These are phyloP conservation scores for Vaccinium corymbosum DNA, from an alignment of 148 eudicot genomes.

Conservation along the genomic window DNA sequence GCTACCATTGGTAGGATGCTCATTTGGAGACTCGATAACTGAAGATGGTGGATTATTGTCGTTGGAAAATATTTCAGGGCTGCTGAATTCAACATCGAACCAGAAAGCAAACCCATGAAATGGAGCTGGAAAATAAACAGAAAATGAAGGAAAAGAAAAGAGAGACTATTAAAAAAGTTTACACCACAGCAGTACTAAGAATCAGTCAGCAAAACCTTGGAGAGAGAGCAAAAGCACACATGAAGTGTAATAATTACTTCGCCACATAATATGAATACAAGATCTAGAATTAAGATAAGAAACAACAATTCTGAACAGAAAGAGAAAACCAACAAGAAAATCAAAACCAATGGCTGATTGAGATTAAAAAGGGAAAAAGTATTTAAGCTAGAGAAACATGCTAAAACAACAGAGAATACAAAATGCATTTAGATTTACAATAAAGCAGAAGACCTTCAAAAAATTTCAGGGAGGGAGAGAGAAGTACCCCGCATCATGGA, in stretches of 20 bases:
- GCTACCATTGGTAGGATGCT: conserved; percentile 32
- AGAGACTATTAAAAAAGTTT: not conserved
- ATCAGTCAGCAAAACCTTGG: not conserved
- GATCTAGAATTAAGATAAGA: not conserved
- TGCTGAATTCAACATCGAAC: conserved; percentile 91
- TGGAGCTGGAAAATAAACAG: conserved; percentile 51
- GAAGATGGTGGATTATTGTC: conserved; percentile 34
- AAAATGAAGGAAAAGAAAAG: not conserved
- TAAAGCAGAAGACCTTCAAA: not conserved
- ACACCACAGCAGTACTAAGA: not conserved
- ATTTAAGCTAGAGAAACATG: not conserved
- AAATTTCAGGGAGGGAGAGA: not conserved
- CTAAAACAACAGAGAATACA: not conserved
- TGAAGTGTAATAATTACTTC: not conserved
- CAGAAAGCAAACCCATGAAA: conserved; percentile 98
- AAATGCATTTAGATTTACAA: not conserved
- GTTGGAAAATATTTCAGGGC: conserved; percentile 30
- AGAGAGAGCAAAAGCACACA: not conserved
- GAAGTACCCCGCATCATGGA: conserved; percentile 97
- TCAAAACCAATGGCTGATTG: not conserved
- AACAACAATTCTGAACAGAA: too few relatives aligned
- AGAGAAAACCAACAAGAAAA: not conserved
- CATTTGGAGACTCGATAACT: conserved; percentile 23
- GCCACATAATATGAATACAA: not conserved
- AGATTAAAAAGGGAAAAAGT: not conserved